A percentile compares a stretch with the other conserved stretches of the same genome.
Conservation (phyloP, 495 filamentous ascomycete species). For the Elasticomyces elasticus region DNA sequence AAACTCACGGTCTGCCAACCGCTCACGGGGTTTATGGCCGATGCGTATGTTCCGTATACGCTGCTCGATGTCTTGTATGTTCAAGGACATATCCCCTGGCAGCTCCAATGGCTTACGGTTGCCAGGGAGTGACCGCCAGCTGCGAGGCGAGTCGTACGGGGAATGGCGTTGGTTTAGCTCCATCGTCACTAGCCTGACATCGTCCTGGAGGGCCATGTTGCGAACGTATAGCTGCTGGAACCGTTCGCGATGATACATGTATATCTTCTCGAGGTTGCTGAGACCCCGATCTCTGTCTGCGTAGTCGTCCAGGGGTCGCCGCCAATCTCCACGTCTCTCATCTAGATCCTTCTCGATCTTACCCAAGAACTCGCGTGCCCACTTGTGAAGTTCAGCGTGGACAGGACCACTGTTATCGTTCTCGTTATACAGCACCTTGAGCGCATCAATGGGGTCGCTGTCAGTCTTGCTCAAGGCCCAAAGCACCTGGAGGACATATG, state of each 20-base stretch:
- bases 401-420: slow-evolving; percentile 4
- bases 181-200: not conserved
- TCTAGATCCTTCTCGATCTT: not conserved
- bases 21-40: no score
- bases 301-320: not conserved
- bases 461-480: slow-evolving; percentile 2
- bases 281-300: not conserved
- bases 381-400: slow-evolving; percentile 15
- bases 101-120: no score
- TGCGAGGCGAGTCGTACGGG: not conserved
- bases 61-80: no score
- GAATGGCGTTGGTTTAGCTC: not conserved
- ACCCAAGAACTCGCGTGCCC: slow-evolving; percentile 11
- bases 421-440: slow-evolving; percentile 18
- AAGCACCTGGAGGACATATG: slow-evolving; percentile 6
- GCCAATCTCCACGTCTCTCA: not conserved
- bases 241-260: not conserved
- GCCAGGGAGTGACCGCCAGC: not conserved
- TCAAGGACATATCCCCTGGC: no score
- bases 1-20: no score
- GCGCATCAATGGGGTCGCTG: slow-evolving; percentile 12
- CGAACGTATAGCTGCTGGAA: slow-evolving; percentile 1
- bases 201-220: slow-evolving; percentile 6
- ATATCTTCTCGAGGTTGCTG: slow-evolving; percentile 4
- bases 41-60: no score